Evolutionary conservation across 352 stramenopile species (phyloP).

Genomic region (Phytophthora agathidicida): DNA sequence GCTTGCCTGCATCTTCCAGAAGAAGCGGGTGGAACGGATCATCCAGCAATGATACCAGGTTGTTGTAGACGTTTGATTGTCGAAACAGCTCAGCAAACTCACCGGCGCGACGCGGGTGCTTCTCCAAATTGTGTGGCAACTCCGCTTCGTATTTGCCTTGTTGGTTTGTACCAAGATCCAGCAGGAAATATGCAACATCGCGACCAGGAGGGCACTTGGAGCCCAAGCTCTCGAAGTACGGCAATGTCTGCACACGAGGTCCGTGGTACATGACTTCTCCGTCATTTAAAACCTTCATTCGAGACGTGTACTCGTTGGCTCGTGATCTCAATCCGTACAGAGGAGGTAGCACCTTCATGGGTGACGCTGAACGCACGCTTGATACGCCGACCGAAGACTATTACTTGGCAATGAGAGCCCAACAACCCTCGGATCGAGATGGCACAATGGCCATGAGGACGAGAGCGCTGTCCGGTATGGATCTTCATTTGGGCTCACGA

Average conservation of each 20-base stretch:
- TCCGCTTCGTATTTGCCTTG: slow-evolving; percentile 38
- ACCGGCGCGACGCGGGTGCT: slow-evolving; percentile 26
- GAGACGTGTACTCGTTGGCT: slow-evolving; percentile 40
- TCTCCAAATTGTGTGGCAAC: slow-evolving; percentile 1
- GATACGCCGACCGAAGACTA: slow-evolving; percentile 33
- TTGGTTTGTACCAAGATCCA: slow-evolving; percentile 43
- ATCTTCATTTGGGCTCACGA: slow-evolving; percentile 72
- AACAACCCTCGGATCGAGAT: slow-evolving; percentile 12
- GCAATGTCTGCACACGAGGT: slow-evolving; percentile 42
- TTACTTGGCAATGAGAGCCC: slow-evolving; percentile 23
- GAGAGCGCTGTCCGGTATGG: slow-evolving; percentile 69
- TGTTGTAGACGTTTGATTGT: slow-evolving; percentile 19
- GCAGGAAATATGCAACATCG: slow-evolving; percentile 43
- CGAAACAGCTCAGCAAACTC: slow-evolving; percentile 37
- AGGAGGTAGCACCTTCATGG: slow-evolving; percentile 39
- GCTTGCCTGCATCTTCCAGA: slow-evolving; percentile 10
- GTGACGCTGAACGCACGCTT: slow-evolving; percentile 19
- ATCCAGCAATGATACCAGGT: slow-evolving; percentile 14
- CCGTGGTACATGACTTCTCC: slow-evolving; percentile 53
- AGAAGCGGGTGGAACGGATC: slow-evolving; percentile 15
- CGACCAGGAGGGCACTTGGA: slow-evolving; percentile 38
- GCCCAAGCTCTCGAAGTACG: slow-evolving; percentile 44
- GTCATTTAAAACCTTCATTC: slow-evolving; percentile 53
- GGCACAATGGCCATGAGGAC: slow-evolving; percentile 37
- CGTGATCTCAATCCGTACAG: slow-evolving; percentile 39